Evolutionary conservation across 192 early-diverging fungal genomes (phyloP).

Genomic region (Rhizophagus prolifer): DNA sequence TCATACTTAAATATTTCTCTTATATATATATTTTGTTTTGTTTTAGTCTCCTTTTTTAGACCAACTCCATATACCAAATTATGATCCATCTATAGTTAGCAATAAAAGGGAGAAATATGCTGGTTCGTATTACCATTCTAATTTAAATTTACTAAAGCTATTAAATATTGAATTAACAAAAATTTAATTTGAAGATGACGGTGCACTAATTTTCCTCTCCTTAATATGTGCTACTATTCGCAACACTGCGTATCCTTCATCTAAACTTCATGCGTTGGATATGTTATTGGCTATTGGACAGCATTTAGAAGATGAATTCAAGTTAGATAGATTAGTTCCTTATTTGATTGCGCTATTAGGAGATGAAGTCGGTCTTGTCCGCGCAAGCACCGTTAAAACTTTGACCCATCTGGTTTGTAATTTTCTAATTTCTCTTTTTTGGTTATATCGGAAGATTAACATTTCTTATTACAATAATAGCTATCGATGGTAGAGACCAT

Average conservation of each 20-base stretch:
- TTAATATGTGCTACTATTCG: constrained; percentile 68
- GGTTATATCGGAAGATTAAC: not conserved
- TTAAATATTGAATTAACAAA: not conserved
- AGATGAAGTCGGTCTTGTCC: constrained; percentile 64
- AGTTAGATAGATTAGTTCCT: constrained; percentile 76
- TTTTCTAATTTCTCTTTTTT: not conserved
- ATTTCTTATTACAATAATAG: constrained; percentile 35
- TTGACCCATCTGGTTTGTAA: constrained; percentile 67
- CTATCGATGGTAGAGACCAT: constrained; percentile 73
- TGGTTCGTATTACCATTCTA: not conserved
- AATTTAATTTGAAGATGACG: constrained; percentile 50
- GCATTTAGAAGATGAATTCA: constrained; percentile 68
- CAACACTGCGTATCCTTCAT: constrained; percentile 68
- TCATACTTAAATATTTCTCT: not conserved
- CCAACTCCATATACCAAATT: constrained; percentile 33
- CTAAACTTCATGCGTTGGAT: constrained; percentile 72
- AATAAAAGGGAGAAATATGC: constrained; percentile 20
- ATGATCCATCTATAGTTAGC: constrained; percentile 14
- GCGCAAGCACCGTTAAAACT: constrained; percentile 61
- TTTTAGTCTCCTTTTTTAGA: constrained; percentile 11
- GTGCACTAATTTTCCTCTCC: constrained; percentile 66
- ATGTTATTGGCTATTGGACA: constrained; percentile 66
- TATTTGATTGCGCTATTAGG: constrained; percentile 66
- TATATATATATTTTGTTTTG: no score
- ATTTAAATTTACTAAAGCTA: not conserved